Evolutionary conservation across 306 rosid species (phyloP).

Genomic region (Castanea sativa): DNA sequence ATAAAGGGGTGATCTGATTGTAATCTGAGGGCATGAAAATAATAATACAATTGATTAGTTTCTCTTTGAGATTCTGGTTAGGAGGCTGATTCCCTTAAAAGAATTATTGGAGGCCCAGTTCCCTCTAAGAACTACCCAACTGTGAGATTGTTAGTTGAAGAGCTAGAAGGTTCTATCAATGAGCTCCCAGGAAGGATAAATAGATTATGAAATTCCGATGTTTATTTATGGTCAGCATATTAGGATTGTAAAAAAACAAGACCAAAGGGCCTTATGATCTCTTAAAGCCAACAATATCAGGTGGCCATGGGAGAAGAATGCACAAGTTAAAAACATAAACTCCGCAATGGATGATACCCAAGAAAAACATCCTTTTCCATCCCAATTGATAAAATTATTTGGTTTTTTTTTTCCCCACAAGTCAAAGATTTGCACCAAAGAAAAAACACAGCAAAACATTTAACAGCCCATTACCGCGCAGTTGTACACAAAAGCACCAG

Average conservation of each 20-base stretch:
- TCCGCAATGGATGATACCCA: neutral
- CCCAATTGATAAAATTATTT: conserved; percentile 9
- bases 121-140: too few species aligned
- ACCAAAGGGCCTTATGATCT: neutral
- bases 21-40: too few species aligned
- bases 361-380: neutral
- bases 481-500: conserved; percentile 39
- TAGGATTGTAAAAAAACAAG: neutral
- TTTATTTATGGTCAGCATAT: neutral
- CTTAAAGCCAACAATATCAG: neutral
- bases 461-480: conserved; percentile 43
- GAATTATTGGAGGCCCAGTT: too few species aligned
- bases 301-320: neutral
- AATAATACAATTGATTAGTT: too few species aligned
- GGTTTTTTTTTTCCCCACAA: neutral
- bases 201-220: neutral
- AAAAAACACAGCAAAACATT: neutral
- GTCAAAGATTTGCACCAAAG: neutral
- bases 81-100: too few species aligned
- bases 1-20: too few species aligned
- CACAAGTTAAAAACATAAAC: neutral
- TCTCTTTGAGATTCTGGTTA: too few species aligned
- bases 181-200: neutral
- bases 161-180: too few species aligned
- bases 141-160: too few species aligned